Conservation (phyloP, 495 filamentous ascomycete genomes). For the Penicillium manginii region DNA sequence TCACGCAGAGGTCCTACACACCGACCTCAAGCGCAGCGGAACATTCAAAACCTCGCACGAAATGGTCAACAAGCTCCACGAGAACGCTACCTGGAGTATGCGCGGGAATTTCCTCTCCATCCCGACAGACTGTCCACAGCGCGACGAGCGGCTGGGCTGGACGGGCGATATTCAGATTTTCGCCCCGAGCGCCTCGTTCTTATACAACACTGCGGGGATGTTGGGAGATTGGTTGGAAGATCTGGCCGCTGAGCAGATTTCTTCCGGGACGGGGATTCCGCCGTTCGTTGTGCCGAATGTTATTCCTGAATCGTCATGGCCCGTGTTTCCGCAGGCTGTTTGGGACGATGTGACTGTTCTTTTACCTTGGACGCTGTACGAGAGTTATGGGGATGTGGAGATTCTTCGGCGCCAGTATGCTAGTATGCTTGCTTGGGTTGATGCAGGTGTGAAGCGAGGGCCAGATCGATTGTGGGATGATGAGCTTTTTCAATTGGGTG, state of each 20-base stretch:
- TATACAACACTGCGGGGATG: slow-evolving; percentile 55
- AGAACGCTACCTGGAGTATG: slow-evolving; percentile 58
- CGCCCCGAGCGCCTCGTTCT: slow-evolving; percentile 51
- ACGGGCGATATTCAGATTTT: slow-evolving; percentile 60
- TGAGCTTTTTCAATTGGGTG: slow-evolving; percentile 45
- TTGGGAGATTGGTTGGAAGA: slow-evolving; percentile 54
- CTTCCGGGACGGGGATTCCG: slow-evolving; percentile 27
- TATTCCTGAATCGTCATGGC: slow-evolving; percentile 29
- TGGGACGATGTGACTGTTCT: slow-evolving; percentile 54
- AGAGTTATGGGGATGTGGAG: slow-evolving; percentile 41
- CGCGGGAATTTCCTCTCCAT: slow-evolving; percentile 58
- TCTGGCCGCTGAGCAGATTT: slow-evolving; percentile 42
- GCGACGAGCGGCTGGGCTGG: slow-evolving; percentile 62
- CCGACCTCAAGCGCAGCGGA: slow-evolving; percentile 53
- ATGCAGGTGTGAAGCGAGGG: slow-evolving; percentile 44
- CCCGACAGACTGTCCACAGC: slow-evolving; percentile 59
- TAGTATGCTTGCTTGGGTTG: slow-evolving; percentile 50
- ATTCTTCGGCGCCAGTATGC: slow-evolving; percentile 43
- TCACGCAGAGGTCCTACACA: slow-evolving; percentile 52
- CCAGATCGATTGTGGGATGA: slow-evolving; percentile 41
- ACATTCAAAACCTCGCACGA: slow-evolving; percentile 51
- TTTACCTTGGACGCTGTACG: slow-evolving; percentile 48
- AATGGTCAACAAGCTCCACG: slow-evolving; percentile 52
- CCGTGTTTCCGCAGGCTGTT: slow-evolving; percentile 34
- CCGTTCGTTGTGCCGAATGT: slow-evolving; percentile 49